Conservation (phyloP, 2,329 filamentous ascomycete genomes). For the Emmonsia crescens region DNA sequence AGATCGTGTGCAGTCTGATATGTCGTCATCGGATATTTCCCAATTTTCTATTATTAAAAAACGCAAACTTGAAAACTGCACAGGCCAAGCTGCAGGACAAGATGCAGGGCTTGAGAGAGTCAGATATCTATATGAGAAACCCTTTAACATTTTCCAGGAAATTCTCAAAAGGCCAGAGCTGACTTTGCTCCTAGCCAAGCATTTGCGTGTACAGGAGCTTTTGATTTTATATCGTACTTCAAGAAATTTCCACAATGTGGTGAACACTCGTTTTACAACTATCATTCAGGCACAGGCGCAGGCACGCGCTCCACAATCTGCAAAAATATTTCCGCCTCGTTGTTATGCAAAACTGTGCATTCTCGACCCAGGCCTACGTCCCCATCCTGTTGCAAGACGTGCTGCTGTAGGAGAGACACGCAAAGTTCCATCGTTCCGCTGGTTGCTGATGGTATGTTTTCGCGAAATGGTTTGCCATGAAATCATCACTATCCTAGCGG, state of each 20-base stretch:
- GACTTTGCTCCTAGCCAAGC: conserved; percentile 43
- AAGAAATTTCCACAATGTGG: conserved; percentile 48
- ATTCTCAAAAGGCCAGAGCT: conserved; percentile 35
- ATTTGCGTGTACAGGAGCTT: conserved; percentile 46
- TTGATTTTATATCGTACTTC: conserved; percentile 56
- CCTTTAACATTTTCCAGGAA: conserved; percentile 12
- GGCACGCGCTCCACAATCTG: conserved; percentile 45
- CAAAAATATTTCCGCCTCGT: conserved; percentile 49
- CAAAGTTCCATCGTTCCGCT: conserved; percentile 52
- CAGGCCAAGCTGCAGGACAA: neutral
- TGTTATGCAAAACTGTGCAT: conserved; percentile 49
- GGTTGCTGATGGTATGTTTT: conserved; percentile 55
- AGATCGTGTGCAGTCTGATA: neutral
- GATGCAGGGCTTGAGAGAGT: neutral
- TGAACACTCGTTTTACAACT: conserved; percentile 50
- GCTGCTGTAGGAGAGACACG: conserved; percentile 30
- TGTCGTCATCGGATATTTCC: neutral
- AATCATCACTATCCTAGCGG: conserved; percentile 52
- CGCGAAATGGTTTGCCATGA: conserved; percentile 48
- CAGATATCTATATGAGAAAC: neutral
- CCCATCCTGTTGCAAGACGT: conserved; percentile 28
- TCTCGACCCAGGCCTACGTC: conserved; percentile 44
- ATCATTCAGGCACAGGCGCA: conserved; percentile 47
- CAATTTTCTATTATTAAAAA: neutral
- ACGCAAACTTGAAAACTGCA: neutral